These are phyloP conservation scores for Boeremia lycopersici DNA, from an alignment of 2,329 filamentous ascomycete species.

Conservation along the genomic window DNA sequence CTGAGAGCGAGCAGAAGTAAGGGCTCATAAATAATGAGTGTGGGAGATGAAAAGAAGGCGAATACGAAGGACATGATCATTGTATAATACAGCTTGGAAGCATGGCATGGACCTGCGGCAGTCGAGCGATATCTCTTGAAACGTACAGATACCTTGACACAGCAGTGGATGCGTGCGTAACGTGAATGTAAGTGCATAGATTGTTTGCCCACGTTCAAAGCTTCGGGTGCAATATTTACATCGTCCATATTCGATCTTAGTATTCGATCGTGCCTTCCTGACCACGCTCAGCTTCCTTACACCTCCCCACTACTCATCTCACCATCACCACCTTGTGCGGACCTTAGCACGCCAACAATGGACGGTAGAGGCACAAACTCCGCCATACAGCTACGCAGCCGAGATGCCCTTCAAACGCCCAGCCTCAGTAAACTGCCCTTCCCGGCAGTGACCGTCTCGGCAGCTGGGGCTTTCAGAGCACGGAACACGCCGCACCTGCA, in stretches of 20 bases:
- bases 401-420: not conserved
- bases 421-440: not conserved
- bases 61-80: not conserved
- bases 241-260: not conserved
- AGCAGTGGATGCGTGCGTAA: not conserved
- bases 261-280: conserved; percentile 1
- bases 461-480: conserved; percentile 32
- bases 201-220: not conserved
- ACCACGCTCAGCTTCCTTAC: not conserved
- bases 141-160: not conserved
- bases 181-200: not conserved
- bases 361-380: not conserved
- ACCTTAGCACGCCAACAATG: not conserved
- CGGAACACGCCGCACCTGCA: conserved; percentile 11
- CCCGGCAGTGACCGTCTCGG: conserved; percentile 23
- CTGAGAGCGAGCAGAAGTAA: conserved; percentile 32
- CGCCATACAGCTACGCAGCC: not conserved
- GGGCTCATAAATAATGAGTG: not conserved
- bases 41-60: not conserved
- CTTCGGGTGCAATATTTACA: not conserved
- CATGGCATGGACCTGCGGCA: not conserved
- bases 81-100: conserved; percentile 8
- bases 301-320: not conserved
- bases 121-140: not conserved
- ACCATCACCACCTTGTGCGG: not conserved